Evolutionary conservation across 75 land plant genomes (phyloP).

Genomic region (Isoetes taiwanensis): DNA sequence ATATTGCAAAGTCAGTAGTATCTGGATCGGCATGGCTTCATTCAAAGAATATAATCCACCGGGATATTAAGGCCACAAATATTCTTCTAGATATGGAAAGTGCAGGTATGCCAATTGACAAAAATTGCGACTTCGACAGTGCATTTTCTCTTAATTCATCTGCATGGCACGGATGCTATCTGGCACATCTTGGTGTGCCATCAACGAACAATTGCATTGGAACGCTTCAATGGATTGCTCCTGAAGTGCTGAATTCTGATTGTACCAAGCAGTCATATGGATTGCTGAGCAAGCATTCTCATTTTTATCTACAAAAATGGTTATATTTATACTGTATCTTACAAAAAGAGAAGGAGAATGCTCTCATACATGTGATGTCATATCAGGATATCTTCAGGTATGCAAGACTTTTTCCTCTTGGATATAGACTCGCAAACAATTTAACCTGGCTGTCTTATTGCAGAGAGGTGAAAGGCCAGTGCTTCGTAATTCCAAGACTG

Average conservation of each 20-base stretch:
- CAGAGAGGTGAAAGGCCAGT: no score
- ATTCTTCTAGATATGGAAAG: slow-evolving; percentile 62
- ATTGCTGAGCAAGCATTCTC: no score
- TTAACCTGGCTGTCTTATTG: no score
- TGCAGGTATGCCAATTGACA: slow-evolving; percentile 53
- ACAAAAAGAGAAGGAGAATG: no score
- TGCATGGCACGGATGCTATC: slow-evolving; percentile 60
- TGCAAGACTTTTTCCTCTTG: no score
- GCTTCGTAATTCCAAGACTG: no score
- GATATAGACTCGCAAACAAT: no score
- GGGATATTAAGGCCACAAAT: slow-evolving; percentile 90
- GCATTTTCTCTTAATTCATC: slow-evolving; percentile 76
- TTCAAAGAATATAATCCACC: slow-evolving; percentile 79
- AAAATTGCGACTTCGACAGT: slow-evolving; percentile 92
- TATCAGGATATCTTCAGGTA: no score
- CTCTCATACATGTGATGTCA: no score
- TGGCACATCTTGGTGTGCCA: slow-evolving; percentile 78
- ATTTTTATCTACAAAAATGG: no score
- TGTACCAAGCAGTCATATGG: slow-evolving; percentile 55
- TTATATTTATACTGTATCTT: no score
- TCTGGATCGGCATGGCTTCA: slow-evolving; percentile 62
- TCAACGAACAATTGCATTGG: slow-evolving; percentile 78
- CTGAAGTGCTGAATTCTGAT: slow-evolving; percentile 77
- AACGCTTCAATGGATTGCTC: slow-evolving; percentile 98
- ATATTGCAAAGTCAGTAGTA: slow-evolving; percentile 73